These are phyloP conservation scores for Aspergillus sp. DNA, from an alignment of 2,329 filamentous ascomycete species.

Conservation along the genomic window DNA sequence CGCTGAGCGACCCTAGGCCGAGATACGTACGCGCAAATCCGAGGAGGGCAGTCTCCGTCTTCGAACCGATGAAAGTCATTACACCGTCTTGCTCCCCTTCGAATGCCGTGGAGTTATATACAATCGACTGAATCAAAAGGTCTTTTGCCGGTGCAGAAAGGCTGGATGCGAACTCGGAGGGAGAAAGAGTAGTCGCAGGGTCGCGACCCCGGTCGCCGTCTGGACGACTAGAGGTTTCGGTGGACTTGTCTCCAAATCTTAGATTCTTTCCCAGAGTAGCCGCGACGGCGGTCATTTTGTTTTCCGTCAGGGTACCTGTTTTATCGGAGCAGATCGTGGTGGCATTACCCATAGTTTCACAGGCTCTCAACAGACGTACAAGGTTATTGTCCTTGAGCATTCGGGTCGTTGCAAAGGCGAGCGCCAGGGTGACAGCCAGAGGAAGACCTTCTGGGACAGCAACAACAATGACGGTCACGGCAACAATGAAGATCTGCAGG, in stretches of 20 bases:
- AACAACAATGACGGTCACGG: conserved; percentile 62
- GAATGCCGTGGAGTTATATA: conserved; percentile 70
- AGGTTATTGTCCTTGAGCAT: conserved; percentile 67
- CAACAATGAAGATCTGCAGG: conserved; percentile 60
- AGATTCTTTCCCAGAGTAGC: conserved; percentile 55
- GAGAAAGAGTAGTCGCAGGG: conserved; percentile 51
- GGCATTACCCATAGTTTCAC: conserved; percentile 66
- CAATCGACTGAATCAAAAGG: conserved; percentile 64
- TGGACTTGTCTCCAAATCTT: conserved; percentile 47
- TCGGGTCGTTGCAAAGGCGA: conserved; percentile 64
- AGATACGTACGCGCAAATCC: conserved; percentile 67
- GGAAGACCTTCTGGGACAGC: conserved; percentile 63
- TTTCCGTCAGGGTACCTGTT: conserved; percentile 66
- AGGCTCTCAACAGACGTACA: conserved; percentile 60
- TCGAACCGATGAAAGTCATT: conserved; percentile 69
- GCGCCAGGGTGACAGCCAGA: conserved; percentile 62
- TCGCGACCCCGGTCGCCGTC: conserved; percentile 23
- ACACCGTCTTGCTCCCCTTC: conserved; percentile 64
- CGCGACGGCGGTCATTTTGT: conserved; percentile 63
- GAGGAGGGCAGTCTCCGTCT: conserved; percentile 76
- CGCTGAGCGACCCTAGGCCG: conserved; percentile 62
- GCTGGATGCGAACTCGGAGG: conserved; percentile 56
- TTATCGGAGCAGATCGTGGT: conserved; percentile 68
- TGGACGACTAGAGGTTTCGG: conserved; percentile 28
- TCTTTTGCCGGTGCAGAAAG: conserved; percentile 57